Percentiles rank a stretch among this genome's conserved stretches.
phyloP scores from a whole-genome alignment of 164 flowering plant species.

The Berberis vulgaris region DNA sequence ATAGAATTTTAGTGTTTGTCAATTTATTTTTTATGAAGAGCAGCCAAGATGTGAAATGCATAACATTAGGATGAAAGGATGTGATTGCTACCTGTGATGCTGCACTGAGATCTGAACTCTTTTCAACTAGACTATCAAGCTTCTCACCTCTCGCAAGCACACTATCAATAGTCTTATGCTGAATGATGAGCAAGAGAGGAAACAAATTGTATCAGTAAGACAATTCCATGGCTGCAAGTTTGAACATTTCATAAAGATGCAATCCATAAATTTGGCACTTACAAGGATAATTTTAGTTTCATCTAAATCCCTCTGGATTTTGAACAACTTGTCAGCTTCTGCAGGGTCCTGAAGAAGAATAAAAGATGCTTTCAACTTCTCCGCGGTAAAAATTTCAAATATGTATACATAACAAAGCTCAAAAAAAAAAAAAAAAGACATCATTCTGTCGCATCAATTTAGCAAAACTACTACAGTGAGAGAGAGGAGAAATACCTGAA shows the following conservation, averaged over 20 bases:
- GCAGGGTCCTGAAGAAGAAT: conserved; percentile 68
- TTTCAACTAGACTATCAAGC: conserved; percentile 93
- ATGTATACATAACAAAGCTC: not conserved
- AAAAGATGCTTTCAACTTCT: not conserved
- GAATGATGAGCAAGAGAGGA: conserved; percentile 13
- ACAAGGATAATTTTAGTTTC: conserved; percentile 99
- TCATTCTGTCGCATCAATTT: not conserved
- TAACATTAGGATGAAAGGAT: not conserved
- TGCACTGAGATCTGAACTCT: conserved; percentile 97
- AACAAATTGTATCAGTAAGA: not conserved
- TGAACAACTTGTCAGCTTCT: conserved; percentile 94
- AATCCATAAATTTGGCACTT: conserved; percentile 19
- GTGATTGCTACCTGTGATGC: conserved; percentile 78
- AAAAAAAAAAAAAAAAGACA: too few relatives aligned
- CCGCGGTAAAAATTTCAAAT: not conserved
- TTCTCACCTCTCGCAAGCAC: conserved; percentile 93
- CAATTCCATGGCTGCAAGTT: too few relatives aligned
- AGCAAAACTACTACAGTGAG: too few relatives aligned
- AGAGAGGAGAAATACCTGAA: conserved; percentile 45
- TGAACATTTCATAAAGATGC: too few relatives aligned
- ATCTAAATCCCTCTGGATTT: conserved; percentile 94
- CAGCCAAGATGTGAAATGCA: not conserved
- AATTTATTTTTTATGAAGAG: not conserved
- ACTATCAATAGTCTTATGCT: conserved; percentile 93
- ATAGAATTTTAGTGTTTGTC: too few relatives aligned